These are phyloP conservation scores for Selenicereus undatus DNA, from an alignment of 148 eudicot species.

Conservation along the genomic window DNA sequence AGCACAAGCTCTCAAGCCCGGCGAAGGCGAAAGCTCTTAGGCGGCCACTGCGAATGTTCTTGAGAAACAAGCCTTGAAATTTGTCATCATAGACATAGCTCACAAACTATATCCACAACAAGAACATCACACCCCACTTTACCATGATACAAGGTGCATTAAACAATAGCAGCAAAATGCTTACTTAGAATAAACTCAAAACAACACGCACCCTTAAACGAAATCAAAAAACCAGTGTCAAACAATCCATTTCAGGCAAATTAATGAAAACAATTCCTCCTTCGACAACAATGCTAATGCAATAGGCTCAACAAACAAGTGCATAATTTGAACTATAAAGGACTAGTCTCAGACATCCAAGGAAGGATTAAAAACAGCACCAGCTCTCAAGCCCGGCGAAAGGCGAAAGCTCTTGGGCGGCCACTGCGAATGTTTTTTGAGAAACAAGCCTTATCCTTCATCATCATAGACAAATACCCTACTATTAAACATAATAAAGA, in stretches of 20 bases:
- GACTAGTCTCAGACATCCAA: constrained; percentile 45
- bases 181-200: too few species aligned
- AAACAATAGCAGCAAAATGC: too few species aligned
- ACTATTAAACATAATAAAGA: not conserved
- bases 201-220: too few species aligned
- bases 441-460: constrained; percentile 48
- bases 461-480: not conserved
- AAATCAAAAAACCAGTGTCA: too few species aligned
- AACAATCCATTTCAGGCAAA: too few species aligned
- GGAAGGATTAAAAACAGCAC: constrained; percentile 35
- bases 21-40: constrained; percentile 68
- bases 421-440: constrained; percentile 61
- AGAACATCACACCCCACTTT: too few species aligned
- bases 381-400: constrained; percentile 34
- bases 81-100: constrained; percentile 34
- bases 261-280: too few species aligned
- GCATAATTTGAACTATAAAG: too few species aligned
- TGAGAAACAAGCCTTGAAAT: constrained; percentile 60
- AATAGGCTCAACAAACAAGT: too few species aligned
- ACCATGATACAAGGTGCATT: too few species aligned
- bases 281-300: too few species aligned
- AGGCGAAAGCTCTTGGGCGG: constrained; percentile 65
- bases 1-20: constrained; percentile 62
- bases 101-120: too few species aligned
- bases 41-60: constrained; percentile 68